Evolutionary conservation across 169 alveolate species (phyloP).

Genomic region (Eimeria praecox): DNA sequence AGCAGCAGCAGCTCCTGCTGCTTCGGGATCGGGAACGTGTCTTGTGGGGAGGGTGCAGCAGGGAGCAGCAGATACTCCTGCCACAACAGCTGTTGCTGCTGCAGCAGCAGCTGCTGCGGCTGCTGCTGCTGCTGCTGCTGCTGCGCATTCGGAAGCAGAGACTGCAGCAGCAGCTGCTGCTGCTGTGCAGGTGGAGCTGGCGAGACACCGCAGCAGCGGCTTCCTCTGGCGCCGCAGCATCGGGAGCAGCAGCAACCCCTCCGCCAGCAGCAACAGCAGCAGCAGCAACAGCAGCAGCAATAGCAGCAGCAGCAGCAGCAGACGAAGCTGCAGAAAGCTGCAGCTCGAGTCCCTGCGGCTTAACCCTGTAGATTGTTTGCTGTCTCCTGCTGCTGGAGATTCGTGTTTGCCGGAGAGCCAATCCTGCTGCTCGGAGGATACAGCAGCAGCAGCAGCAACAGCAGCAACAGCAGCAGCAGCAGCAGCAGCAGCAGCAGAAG

Average conservation of each 20-base stretch:
- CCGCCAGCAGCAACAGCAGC: constrained; percentile 23
- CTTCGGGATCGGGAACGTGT: background rate
- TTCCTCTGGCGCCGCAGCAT: background rate
- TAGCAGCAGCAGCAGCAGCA: constrained; percentile 20
- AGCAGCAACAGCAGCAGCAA: constrained; percentile 6
- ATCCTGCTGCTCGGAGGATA: background rate
- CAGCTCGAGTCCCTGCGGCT: background rate
- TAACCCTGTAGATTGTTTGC: background rate
- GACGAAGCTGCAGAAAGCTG: background rate
- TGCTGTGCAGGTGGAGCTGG: background rate
- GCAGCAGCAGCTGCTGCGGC: too few relatives aligned
- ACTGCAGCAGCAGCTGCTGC: background rate
- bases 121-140: background rate
- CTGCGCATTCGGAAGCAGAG: constrained; percentile 29
- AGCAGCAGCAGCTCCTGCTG: background rate
- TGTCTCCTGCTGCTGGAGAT: constrained; percentile 32
- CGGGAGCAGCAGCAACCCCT: background rate
- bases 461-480: constrained; percentile 39
- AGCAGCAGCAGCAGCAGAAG: constrained; percentile 28
- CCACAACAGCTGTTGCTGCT: background rate
- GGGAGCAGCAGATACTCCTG: background rate
- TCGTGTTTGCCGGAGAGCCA: background rate
- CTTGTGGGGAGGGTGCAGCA: background rate
- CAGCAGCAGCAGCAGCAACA: constrained; percentile 28
- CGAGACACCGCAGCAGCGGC: background rate